Evolutionary conservation across 2,329 filamentous ascomycete species (phyloP), one percentile per base, ranked within the genome.

Genomic region (Microdochium trichocladiopsis): DNA sequence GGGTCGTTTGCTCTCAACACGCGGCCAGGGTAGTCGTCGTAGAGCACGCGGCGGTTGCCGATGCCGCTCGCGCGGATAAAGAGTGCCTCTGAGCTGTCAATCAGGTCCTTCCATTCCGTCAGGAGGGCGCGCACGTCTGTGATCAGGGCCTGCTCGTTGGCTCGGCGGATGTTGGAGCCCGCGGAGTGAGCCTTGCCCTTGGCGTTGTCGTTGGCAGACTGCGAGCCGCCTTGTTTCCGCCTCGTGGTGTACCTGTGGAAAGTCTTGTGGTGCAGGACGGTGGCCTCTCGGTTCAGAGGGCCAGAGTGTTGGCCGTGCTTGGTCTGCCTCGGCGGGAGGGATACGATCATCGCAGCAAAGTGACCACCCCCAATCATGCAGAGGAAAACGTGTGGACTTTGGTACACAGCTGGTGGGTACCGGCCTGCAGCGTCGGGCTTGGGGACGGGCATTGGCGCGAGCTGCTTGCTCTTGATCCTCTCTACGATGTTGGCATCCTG

Each of bases 331-430:
- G 94, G 92, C 1, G 90, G 84, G 3, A 97, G 78, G 0, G 91
- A 91, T 11, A 99, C 88, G 11, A 97, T 78, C 92, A 97, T 97
- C 50, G 89, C 94, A 1, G 94, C 94, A 65, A 99, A 99, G 67
- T 99, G 94, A 0, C 94, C 94, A 54, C 94, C 94, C 23, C 94
- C 94, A 50, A 99, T 95, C 94, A 99, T 99, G 70, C 92, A 97
- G 48, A 99, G 80, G 65, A 99, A 97, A 49, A 96, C 84, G 65
- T 97, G 92, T 2, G 91, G 90, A 8, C 86, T 85, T 23, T 84
- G 82, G 63, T 86, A 82, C 3, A 75, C 74, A 10, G 79, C 70
- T 2, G 76, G 72, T 2, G 79, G 75, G 4, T 82, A 68, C 16
- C 75, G 72, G 2, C 83, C 81, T 48, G 84, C 83, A 52, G 82